phyloP scores from a whole-genome alignment of 1,284 basidiomycete species.

The Microstroma glucosiphilum region DNA sequence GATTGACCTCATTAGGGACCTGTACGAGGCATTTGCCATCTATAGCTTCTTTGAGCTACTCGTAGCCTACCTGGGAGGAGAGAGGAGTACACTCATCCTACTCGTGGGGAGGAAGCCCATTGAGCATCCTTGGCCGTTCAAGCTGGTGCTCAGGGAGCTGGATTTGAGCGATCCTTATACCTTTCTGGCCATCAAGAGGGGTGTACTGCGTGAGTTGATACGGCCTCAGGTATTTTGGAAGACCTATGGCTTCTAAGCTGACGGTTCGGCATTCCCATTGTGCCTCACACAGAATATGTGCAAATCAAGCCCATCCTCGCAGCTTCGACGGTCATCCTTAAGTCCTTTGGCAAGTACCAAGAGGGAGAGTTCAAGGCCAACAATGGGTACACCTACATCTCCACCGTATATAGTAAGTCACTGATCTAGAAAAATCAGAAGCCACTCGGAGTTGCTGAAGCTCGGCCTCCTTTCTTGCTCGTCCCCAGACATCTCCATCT shows the following conservation, averaged over 20 bases:
- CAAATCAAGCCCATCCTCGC: slow-evolving; percentile 91
- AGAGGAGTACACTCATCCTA: slow-evolving; percentile 81
- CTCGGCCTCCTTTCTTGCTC: neutral
- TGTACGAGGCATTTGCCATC: slow-evolving; percentile 65
- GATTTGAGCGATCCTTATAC: slow-evolving; percentile 62
- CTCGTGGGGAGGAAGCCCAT: slow-evolving; percentile 83
- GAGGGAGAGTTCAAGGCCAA: slow-evolving; percentile 75
- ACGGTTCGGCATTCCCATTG: slow-evolving; percentile 16
- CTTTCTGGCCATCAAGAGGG: slow-evolving; percentile 86
- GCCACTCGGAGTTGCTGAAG: neutral
- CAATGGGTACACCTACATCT: slow-evolving; percentile 65
- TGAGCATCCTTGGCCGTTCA: slow-evolving; percentile 76
- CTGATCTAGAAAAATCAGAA: too few relatives aligned
- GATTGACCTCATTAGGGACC: slow-evolving; percentile 87
- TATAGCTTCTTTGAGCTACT: slow-evolving; percentile 60
- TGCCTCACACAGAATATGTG: slow-evolving; percentile 66
- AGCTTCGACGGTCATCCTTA: slow-evolving; percentile 73
- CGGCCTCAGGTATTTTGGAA: slow-evolving; percentile 57
- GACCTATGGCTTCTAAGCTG: neutral
- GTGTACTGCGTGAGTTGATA: slow-evolving; percentile 62
- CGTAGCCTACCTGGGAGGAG: slow-evolving; percentile 75
- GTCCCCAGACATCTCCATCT: slow-evolving; percentile 51
- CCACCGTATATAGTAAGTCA: slow-evolving; percentile 60
- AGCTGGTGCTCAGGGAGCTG: slow-evolving; percentile 35
- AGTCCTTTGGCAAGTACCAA: slow-evolving; percentile 76